Percentiles rank a stretch among this genome's conserved stretches.
phyloP scores from a whole-genome alignment of 2,329 filamentous ascomycete species.

The Aureobasidium sp. region DNA sequence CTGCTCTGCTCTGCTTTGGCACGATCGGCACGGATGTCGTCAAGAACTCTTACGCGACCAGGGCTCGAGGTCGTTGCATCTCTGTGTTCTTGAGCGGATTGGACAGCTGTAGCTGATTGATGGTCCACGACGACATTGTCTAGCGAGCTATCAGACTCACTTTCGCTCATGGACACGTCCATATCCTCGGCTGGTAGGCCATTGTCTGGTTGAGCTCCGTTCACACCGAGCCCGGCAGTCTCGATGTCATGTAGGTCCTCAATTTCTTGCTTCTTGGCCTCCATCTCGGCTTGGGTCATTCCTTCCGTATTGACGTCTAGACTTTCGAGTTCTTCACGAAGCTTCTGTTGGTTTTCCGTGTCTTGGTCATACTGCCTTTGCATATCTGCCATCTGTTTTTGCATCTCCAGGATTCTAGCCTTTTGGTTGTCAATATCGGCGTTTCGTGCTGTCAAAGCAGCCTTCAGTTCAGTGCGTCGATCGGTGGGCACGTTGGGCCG shows the following conservation, averaged over 20 bases:
- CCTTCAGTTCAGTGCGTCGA: constrained; percentile 3
- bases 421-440: constrained; percentile 18
- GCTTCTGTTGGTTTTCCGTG: constrained; percentile 27
- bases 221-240: background rate
- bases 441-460: constrained; percentile 10
- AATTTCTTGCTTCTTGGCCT: constrained; percentile 34
- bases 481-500: background rate
- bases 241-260: background rate
- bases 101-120: background rate
- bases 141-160: background rate
- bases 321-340: constrained; percentile 35
- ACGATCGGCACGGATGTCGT: background rate
- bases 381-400: constrained; percentile 34
- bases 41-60: constrained; percentile 1
- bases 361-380: constrained; percentile 34
- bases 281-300: constrained; percentile 37
- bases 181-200: background rate
- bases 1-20: background rate
- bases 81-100: background rate
- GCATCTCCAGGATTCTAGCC: constrained; percentile 20
- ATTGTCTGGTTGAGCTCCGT: constrained; percentile 12
- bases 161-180: constrained; percentile 6
- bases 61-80: background rate
- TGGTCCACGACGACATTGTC: background rate
- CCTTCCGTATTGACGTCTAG: constrained; percentile 42